phyloP scores from a whole-genome alignment of 345 rosid species.

The sweet orange (Citrus sinensis) region DVS_A1.0 CM039161.1:16905501-16906000 shows the following conservation, averaged over 20 bases:
- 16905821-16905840: constrained; percentile 97
- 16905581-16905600: constrained; percentile 1
- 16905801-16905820: constrained; percentile 57
- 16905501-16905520: not conserved
- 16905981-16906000: constrained; percentile 64
- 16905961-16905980: constrained; percentile 76
- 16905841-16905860: constrained; percentile 99
- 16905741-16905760: constrained; percentile 7
- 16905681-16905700: constrained; percentile 1
- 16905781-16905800: constrained; percentile 49
- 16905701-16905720: not conserved
- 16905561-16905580: not conserved
- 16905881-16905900: constrained; percentile 9
- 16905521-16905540: not conserved
- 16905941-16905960: constrained; percentile 2
- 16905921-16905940: constrained; percentile 1
- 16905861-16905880: constrained; percentile 17
- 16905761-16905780: constrained; percentile 16
- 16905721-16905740: constrained; percentile 2
- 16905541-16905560: not conserved
- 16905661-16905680: not conserved
- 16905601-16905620: constrained; percentile 2
- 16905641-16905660: constrained; percentile 4
- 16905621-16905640: not conserved
- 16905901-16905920: not conserved